Evolutionary conservation across 495 filamentous ascomycete species (phyloP), one percentile per base, ranked within the genome.

Genomic region (Aspergillus incahuasiensis): DNA sequence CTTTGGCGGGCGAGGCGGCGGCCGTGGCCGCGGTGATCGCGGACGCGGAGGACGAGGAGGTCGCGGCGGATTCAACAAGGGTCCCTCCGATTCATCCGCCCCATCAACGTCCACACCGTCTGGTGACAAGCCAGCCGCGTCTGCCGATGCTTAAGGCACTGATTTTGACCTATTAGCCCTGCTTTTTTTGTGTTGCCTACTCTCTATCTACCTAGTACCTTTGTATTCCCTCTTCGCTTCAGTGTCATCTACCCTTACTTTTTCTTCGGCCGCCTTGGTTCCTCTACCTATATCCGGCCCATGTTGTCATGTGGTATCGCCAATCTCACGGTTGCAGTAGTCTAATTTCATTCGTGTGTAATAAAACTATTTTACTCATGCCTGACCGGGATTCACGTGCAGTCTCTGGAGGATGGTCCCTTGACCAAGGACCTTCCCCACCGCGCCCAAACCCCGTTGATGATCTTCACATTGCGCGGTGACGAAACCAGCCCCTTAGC

Each of bases 21-120:
- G 61, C 24, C 52, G 62, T 46, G 63, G 63, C 11, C 54, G 55
- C 48, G 51, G 74, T 61, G 83, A 83, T 19, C 79, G 84, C 19
- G 77, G 80, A 43, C 52, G 62, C n/a, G 63, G 60, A 28, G 53
- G 58, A 39, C 56, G 63, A 47, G 57, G 59, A 16, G 72, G 71
- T 49, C 79, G 80, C 15, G 82, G 86, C 28, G 81, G 82, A 7
- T 79, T 82, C 64, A 74, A 68, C 64, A 82, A 84, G 70, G 59
- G 63, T 4, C 60, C 68, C 12, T 65, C 74, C 4, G 81, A 84
- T 24, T 77, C 69, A 60, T 64, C 66, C 16, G 79, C 81, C 25
- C 75, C 82, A 5, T 52, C 55, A 16, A 72, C 77, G 55, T 75
- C 80, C 45, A 69, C 73, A 9, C 71, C 79, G 0, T 77, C 80